phyloP scores from a whole-genome alignment of 192 early-diverging fungal genomes.

The Backusella luteola region DNA sequence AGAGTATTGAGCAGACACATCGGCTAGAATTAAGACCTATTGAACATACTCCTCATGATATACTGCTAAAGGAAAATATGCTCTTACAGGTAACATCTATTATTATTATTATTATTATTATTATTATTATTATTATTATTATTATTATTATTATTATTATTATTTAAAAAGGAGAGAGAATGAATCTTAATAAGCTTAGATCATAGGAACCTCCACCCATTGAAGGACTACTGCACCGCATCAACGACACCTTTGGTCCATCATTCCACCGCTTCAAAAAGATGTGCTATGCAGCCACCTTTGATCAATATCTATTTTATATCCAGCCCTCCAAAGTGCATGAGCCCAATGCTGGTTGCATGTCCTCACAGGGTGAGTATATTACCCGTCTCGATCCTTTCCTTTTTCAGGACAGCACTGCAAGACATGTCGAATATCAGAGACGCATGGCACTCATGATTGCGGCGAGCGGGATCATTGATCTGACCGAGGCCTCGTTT shows the following conservation, averaged over 20 bases:
- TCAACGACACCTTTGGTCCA: not conserved
- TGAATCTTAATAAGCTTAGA: not conserved
- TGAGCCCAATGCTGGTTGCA: not conserved
- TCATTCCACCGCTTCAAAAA: not conserved
- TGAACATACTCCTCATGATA: conserved; percentile 18
- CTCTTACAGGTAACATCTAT: not conserved
- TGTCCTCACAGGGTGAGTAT: not conserved
- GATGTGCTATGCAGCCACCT: conserved; percentile 17
- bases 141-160: no score
- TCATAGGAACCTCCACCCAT: conserved; percentile 25
- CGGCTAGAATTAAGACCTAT: conserved; percentile 19
- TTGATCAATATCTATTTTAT: conserved; percentile 21
- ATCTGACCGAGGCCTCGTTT: conserved; percentile 19
- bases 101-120: no score
- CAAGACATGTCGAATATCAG: not conserved
- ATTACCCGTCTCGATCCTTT: not conserved
- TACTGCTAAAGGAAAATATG: not conserved
- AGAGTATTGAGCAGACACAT: conserved; percentile 37
- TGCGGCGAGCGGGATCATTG: conserved; percentile 7
- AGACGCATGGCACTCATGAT: conserved; percentile 19
- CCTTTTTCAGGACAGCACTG: not conserved
- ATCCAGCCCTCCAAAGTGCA: conserved; percentile 7
- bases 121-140: no score
- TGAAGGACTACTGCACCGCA: conserved; percentile 12
- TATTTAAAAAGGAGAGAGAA: no score